Percentiles rank a stretch among this genome's conserved stretches.
These are phyloP conservation scores for Penicillium sp. DNA, from an alignment of 2,329 filamentous ascomycete genomes.

Conservation along the genomic window DNA sequence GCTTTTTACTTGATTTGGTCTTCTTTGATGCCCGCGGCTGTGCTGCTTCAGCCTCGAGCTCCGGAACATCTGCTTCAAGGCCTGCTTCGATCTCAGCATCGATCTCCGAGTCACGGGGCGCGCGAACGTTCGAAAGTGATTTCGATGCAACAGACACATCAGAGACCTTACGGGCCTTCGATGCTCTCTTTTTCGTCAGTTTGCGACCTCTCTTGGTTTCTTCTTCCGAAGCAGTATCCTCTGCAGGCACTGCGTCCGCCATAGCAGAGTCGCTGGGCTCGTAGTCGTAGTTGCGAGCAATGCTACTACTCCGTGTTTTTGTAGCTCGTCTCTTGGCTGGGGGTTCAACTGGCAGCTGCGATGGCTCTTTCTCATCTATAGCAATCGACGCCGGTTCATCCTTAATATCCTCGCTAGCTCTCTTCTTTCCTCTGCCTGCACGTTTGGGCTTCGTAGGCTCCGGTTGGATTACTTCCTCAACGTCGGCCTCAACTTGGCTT, in stretches of 20 bases:
- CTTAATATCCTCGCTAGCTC: conserved; percentile 58
- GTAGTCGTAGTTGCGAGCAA: conserved; percentile 36
- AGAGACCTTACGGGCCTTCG: conserved; percentile 53
- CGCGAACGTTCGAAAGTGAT: conserved; percentile 44
- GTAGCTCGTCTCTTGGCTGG: conserved; percentile 61
- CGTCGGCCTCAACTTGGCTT: conserved; percentile 33
- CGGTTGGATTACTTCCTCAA: conserved; percentile 23
- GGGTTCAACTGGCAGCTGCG: conserved; percentile 31
- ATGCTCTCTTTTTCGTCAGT: conserved; percentile 38
- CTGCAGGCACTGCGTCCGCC: conserved; percentile 20
- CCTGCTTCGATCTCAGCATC: conserved; percentile 66
- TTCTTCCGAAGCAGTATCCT: conserved; percentile 27
- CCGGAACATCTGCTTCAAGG: conserved; percentile 57
- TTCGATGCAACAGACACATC: conserved; percentile 49
- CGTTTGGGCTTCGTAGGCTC: conserved; percentile 41
- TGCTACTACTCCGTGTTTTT: conserved; percentile 51
- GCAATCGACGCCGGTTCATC: conserved; percentile 23
- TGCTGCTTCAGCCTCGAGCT: conserved; percentile 39
- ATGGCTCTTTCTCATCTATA: conserved; percentile 14
- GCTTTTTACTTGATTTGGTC: conserved; percentile 32
- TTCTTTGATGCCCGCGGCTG: conserved; percentile 28
- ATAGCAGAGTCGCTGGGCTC: conserved; percentile 43
- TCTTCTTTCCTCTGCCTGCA: conserved; percentile 56
- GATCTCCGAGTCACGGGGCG: conserved; percentile 63
- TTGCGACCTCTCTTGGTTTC: conserved; percentile 49